These are phyloP conservation scores for Elongisporangium undulatum DNA, from an alignment of 352 stramenopile genomes.

Conservation along the genomic window DNA sequence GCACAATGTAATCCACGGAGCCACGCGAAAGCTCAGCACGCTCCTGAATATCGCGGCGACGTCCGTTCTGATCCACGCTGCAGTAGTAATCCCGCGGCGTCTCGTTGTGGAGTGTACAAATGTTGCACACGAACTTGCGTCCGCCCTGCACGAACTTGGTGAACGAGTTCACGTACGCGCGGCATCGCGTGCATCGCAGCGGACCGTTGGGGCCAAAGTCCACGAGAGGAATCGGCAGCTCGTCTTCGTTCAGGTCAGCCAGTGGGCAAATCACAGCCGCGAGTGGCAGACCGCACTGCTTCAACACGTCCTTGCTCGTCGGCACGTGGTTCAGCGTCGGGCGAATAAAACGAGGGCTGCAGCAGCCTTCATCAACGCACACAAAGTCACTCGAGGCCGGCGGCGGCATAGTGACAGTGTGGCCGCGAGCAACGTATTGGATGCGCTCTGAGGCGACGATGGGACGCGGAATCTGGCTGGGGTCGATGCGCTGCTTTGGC, in stretches of 20 bases:
- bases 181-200: constrained; percentile 80
- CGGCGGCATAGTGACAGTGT: constrained; percentile 82
- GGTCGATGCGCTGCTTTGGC: constrained; percentile 81
- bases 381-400: constrained; percentile 75
- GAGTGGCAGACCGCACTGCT: constrained; percentile 74
- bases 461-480: constrained; percentile 83
- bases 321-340: constrained; percentile 85
- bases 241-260: constrained; percentile 73
- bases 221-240: constrained; percentile 79
- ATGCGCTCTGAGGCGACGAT: constrained; percentile 56
- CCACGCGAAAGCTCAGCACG: constrained; percentile 75
- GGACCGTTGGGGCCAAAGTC: constrained; percentile 82
- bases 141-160: constrained; percentile 84
- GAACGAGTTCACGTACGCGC: constrained; percentile 86
- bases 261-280: constrained; percentile 82
- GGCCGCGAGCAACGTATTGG: constrained; percentile 73
- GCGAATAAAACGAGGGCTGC: constrained; percentile 87
- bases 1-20: constrained; percentile 86
- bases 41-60: constrained; percentile 74
- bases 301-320: constrained; percentile 62
- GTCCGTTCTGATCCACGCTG: constrained; percentile 82
- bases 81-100: constrained; percentile 86
- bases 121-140: constrained; percentile 88
- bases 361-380: constrained; percentile 82
- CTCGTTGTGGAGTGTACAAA: constrained; percentile 83